These are phyloP conservation scores for Helotiales sp. DNA, from an alignment of 2,329 filamentous ascomycete species.

Conservation along the genomic window DNA sequence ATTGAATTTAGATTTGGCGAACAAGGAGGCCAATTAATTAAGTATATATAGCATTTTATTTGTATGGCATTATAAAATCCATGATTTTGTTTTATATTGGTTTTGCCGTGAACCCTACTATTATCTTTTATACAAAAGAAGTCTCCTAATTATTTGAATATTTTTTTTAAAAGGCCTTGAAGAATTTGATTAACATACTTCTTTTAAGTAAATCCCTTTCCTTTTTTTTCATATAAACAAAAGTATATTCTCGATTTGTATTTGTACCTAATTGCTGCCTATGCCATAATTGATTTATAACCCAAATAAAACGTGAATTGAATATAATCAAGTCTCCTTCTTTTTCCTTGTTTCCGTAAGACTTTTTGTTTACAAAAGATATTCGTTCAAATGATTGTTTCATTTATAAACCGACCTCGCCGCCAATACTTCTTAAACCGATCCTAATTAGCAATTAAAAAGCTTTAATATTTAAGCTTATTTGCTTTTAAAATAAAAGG, in stretches of 20 bases:
- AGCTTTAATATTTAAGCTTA: too few relatives aligned
- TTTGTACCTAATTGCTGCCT: not conserved
- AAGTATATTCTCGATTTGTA: not conserved
- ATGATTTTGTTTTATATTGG: conserved; percentile 13
- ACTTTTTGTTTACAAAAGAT: too few relatives aligned
- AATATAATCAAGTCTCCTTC: too few relatives aligned
- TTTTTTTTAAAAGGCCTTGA: not conserved
- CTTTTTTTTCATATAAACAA: not conserved
- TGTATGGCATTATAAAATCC: conserved; percentile 18
- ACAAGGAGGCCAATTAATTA: too few relatives aligned
- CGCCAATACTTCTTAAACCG: too few relatives aligned
- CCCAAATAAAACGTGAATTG: not conserved
- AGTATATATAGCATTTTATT: too few relatives aligned
- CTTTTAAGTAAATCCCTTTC: not conserved
- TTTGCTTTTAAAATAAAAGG: too few relatives aligned
- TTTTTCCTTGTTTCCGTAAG: too few relatives aligned
- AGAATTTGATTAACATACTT: not conserved
- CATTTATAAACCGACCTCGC: too few relatives aligned
- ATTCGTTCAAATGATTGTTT: too few relatives aligned
- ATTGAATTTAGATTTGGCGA: conserved; percentile 22
- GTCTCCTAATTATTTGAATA: not conserved
- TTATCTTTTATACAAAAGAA: not conserved
- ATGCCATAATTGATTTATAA: not conserved
- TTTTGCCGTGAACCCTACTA: conserved; percentile 17
- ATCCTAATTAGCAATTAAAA: too few relatives aligned